Evolutionary conservation across 2,329 filamentous ascomycete genomes (phyloP), one percentile per base, ranked within the genome.

Genomic region (Arthrobotrys sphaeroides): DNA sequence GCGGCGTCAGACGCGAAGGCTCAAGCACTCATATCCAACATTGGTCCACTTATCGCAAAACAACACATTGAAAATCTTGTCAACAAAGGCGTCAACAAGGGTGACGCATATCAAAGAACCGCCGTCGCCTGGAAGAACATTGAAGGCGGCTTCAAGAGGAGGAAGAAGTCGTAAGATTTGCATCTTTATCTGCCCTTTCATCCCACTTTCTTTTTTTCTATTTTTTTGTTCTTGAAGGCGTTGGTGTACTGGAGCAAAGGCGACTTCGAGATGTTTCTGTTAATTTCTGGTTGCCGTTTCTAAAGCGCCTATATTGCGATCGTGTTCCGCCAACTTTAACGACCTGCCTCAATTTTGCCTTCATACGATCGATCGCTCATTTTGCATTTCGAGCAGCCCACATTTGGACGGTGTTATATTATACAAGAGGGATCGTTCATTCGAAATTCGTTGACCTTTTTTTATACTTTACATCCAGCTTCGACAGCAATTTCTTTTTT

Each of bases 391-490:
- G 9, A 33, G 9, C 18, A n/a, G 38, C 20, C 9, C 31, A 55
- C 38, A 12, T 43, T 55, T 12, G 51, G 9, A 38, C 28, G 51
- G 51, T 55, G 51, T 55, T 55, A 22, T 38, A 55, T 18, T 38
- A 55, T 55, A 55, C 28, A 55, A 31, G 51, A 3, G 51, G 51
- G 28, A 18, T 55, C 51, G n/a, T 40, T 55, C 64, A 24, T 31
- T 33, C 49, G 20, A 49, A 55, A 53, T 53, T 22, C 5, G 22
- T 2, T 6, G 49, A 28, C 36, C 26, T 53, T 64, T 62, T 62
- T n/a, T n/a, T n/a, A n/a, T n/a, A n/a, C 12, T 22, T 18, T 18
- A 42, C 16, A 24, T 20, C 24, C 6, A 5, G 5, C 6, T 40
- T 26, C 16, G 9, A 3, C 20, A 40, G n/a, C 20, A 24, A 5